A percentile compares a stretch with the other conserved stretches of the same genome.
Conservation (phyloP, 306 rosid species). For the Carpinus viminea region DNA sequence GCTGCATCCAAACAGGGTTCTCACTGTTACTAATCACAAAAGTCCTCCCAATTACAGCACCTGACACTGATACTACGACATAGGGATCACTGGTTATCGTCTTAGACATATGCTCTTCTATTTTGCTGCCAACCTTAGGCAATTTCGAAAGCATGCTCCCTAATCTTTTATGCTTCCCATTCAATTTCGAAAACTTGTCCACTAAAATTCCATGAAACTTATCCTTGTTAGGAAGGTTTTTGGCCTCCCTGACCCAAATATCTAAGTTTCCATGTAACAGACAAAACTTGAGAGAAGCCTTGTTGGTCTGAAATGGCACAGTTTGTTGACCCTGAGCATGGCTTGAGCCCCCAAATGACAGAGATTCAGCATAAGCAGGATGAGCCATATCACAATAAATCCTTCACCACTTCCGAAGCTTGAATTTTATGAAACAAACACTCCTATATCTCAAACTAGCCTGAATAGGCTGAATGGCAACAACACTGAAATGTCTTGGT, state of each 20-base stretch:
- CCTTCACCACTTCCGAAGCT: neutral
- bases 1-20: slow-evolving; percentile 83
- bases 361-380: slow-evolving; percentile 36
- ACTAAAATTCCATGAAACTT: slow-evolving; percentile 31
- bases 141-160: slow-evolving; percentile 51
- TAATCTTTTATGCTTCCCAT: slow-evolving; percentile 22
- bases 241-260: slow-evolving; percentile 59
- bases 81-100: slow-evolving; percentile 75
- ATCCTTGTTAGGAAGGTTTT: slow-evolving; percentile 79
- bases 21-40: slow-evolving; percentile 69
- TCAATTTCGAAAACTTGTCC: too few species aligned
- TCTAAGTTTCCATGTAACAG: slow-evolving; percentile 80
- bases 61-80: slow-evolving; percentile 62
- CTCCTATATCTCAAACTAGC: neutral
- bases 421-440: neutral
- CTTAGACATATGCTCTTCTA: slow-evolving; percentile 35
- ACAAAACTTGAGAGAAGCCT: slow-evolving; percentile 41
- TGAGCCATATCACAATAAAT: slow-evolving; percentile 39
- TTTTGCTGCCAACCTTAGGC: slow-evolving; percentile 36
- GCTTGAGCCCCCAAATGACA: slow-evolving; percentile 62
- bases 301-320: slow-evolving; percentile 55
- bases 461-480: neutral
- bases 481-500: neutral
- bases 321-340: slow-evolving; percentile 60
- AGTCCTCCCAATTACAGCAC: slow-evolving; percentile 76